Percentiles rank a stretch among this genome's conserved stretches.
Evolutionary conservation across 768 basidiomycete species (phyloP).

Genomic region (Rhizopogon roseolus): DNA sequence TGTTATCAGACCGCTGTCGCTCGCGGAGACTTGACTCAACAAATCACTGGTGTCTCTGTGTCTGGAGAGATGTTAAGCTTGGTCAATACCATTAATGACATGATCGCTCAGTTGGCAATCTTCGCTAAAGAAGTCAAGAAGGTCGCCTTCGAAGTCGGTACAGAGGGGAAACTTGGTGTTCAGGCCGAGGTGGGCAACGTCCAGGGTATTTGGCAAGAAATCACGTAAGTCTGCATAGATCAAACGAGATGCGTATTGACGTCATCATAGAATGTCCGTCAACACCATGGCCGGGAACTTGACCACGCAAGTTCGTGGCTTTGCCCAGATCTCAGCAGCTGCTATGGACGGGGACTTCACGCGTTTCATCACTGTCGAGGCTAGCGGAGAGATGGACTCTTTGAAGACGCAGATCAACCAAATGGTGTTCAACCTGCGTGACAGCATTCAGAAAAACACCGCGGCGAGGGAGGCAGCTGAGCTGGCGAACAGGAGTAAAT

Average conservation of each 20-base stretch:
- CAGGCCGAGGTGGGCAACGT: slow-evolving; percentile 97
- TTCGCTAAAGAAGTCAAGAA: slow-evolving; percentile 86
- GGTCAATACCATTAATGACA: slow-evolving; percentile 96
- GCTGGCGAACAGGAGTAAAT: slow-evolving; percentile 94
- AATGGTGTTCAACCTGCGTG: slow-evolving; percentile 97
- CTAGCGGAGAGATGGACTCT: slow-evolving; percentile 98
- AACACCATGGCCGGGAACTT: slow-evolving; percentile 97
- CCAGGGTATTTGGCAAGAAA: slow-evolving; percentile 98
- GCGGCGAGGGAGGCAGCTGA: slow-evolving; percentile 96
- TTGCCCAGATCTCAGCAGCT: slow-evolving; percentile 97
- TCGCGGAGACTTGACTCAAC: slow-evolving; percentile 87
- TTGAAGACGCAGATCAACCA: slow-evolving; percentile 98
- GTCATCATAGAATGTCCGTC: slow-evolving; percentile 68
- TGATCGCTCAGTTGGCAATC: slow-evolving; percentile 64
- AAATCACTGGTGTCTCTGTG: slow-evolving; percentile 88
- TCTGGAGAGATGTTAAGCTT: slow-evolving; percentile 95
- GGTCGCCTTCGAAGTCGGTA: slow-evolving; percentile 95
- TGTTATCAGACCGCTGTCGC: slow-evolving; percentile 77
- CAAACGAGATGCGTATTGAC: background rate
- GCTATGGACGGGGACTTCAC: slow-evolving; percentile 99
- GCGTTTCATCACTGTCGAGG: slow-evolving; percentile 98
- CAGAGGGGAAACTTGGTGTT: slow-evolving; percentile 97
- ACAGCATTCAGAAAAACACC: slow-evolving; percentile 98
- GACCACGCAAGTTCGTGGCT: slow-evolving; percentile 98
- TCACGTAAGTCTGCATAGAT: slow-evolving; percentile 62